Evolutionary conservation across 2,329 filamentous ascomycete genomes (phyloP), one percentile per base, ranked within the genome.

Genomic region (Penicillium sp.): DNA sequence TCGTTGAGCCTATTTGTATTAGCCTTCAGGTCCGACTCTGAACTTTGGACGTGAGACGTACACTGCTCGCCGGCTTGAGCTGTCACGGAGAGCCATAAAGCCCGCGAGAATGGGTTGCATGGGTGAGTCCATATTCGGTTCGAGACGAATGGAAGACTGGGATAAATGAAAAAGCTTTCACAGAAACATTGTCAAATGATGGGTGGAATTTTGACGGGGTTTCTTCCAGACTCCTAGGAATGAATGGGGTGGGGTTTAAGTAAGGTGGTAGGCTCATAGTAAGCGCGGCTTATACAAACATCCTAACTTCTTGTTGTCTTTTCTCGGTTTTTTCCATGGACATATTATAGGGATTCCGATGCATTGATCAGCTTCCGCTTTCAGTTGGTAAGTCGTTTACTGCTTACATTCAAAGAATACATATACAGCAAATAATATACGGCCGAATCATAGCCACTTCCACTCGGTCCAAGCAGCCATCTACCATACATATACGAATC

Each of bases 1-100:
- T 57, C 60, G 40, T 60, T 62, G 32, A 64, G 65, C 32, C 72
- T 74, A 58, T 15, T 46, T 46, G 5, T 13, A 23, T 56, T 9
- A 42, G 38, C 37, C 25, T 16, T 31, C 38, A 23, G 23, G 35
- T 23, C 13, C 18, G 37, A 12, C 42, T 27, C 13, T 40, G 13
- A 25, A 34, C 1, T 34, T 8, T 46, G 31, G 23, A 8, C 4
- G 6, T 32, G 35, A 34, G 10, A 47, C 50, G 50, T 59, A 63
- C 59, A 50, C 59, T 35, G 48, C 52, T 46, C 54, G 59, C 31
- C 69, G 69, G 48, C 55, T 63, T 18, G 54, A 44, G 8, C 48
- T 62, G 29, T 52, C 35, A n/a, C 56, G 50, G 25, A 70, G 58
- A 21, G 51, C 49, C 25, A 56, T 54, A 46, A 70, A 72, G n/a